Base-by-base conservation (phyloP, 2,329 filamentous ascomycete species). In the Zasmidium citrigriseum region DNA sequence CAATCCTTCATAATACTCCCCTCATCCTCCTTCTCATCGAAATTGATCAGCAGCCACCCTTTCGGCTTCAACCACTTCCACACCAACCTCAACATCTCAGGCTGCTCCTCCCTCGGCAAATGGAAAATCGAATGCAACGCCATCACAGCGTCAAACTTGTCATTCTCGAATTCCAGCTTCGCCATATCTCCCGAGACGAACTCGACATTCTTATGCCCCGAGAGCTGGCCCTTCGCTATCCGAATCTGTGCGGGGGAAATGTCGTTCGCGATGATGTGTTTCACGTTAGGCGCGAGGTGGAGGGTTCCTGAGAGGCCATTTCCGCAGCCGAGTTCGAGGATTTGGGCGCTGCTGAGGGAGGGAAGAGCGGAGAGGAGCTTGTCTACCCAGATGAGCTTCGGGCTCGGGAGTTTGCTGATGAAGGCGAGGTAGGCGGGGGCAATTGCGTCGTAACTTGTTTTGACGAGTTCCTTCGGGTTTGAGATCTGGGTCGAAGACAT, bases 301-400 rank as follows among this genome's bases (percentile, higher is more conserved):
- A 60, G 54, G 4, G 63, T 65, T 16, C 59, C 54, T 3, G 75
- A 75, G 1, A 74, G 57, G 3, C 75, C 75, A 22, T 73, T 69
- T 20, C 75, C 75, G 57, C 75, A 77, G 53, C 76, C 75, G 27
- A 77, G 63, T 54, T 77, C 76, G 9, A 78, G 72, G 21, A 76
- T 54, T 11, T 23, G 29, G 9, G 45, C 11, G 4, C n/a, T 47
- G 12, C 16, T 20, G 9, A 16, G 9, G 16, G 21, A 38, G 1
- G 57, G 52, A 12, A 51, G 11, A 16, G 14, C 2, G 3, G 23
- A 18, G 44, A 59, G 21, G 4, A 55, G n/a, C 23, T 52, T 47
- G 14, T 46, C 46, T n/a, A 46, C 25, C 52, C 57, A 59, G n/a
- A 44, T 7, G 2, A 41, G 44, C 4, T 55, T 50, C 16, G 45